These are phyloP conservation scores for Lentithecium fluviatile DNA, from an alignment of 495 filamentous ascomycete genomes.

Conservation along the genomic window DNA sequence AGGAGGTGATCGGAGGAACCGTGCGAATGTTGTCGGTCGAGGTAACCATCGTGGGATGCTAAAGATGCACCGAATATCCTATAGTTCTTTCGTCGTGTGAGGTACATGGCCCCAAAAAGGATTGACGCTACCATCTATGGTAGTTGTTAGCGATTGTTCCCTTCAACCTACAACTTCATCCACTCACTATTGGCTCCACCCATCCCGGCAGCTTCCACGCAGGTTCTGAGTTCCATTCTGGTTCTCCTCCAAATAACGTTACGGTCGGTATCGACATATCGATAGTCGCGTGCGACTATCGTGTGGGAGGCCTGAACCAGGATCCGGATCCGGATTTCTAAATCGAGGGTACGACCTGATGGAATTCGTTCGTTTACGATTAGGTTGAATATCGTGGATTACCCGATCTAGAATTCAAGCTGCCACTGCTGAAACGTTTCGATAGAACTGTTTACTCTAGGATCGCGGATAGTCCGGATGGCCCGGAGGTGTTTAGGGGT, in stretches of 20 bases:
- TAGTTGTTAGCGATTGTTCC: not conserved
- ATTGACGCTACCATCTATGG: constrained; percentile 60
- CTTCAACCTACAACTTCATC: not conserved
- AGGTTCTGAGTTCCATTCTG: constrained; percentile 45
- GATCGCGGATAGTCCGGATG: no score
- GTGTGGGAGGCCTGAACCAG: not conserved
- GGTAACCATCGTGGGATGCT: constrained; percentile 32
- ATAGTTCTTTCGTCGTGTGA: constrained; percentile 55
- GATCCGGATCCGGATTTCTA: not conserved
- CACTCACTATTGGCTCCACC: constrained; percentile 59
- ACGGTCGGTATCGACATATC: constrained; percentile 5
- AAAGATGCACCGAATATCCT: constrained; percentile 44
- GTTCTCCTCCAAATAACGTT: constrained; percentile 13
- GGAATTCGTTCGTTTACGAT: not conserved
- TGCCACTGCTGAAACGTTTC: no score
- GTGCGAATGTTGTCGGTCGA: constrained; percentile 40
- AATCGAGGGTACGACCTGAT: not conserved
- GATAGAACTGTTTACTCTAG: no score
- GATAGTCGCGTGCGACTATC: not conserved
- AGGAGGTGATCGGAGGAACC: constrained; percentile 47
- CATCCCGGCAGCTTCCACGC: constrained; percentile 54
- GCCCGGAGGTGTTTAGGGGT: no score
- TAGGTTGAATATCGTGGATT: not conserved
- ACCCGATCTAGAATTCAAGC: not conserved
- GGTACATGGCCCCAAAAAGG: constrained; percentile 55